Evolutionary conservation across 2,329 filamentous ascomycete genomes (phyloP), one percentile per base, ranked within the genome.

Genomic region (Aspergillaceae sp.): DNA sequence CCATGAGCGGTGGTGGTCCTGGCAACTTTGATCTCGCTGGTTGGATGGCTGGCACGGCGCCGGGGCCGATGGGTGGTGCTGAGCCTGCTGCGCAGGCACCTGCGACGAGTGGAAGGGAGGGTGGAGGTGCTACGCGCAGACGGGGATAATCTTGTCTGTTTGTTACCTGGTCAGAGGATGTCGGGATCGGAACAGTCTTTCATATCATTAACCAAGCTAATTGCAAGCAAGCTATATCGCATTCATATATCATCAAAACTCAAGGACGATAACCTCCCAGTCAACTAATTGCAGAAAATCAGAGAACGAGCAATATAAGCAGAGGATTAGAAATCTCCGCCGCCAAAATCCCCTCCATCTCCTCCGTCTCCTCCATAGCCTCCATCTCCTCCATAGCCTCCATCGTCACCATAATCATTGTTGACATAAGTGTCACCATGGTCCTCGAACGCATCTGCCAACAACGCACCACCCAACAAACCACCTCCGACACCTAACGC

Each of bases 401-500:
- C 19, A 19, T 19, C 19, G 19, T 19, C 56, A 46, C 54, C 51
- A 50, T 59, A 51, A 53, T 67, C 50, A 33, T 65, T 55, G 47
- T 74, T 72, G 26, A 56, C 45, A 43, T 76, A 56, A 55, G 80
- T 83, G 29, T 78, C 76, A 4, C 79, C 72, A 49, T 83, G 68
- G 53, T 86, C 78, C 46, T 85, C 69, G 43, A 90, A 74, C 1
- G 83, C 82, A 59, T 84, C 74, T 2, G 76, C 83, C 30, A 94
- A 66, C 57, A 94, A 51, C 51, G 80, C 78, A 46, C 89, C 89
- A 56, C 88, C 90, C 1, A 95, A 58, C 61, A 95, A 60, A 65
- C 89, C 89, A 52, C 84, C 89, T 55, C 88, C 89, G 3, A 87
- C 66, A 70, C 89, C 89, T 38, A 94, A 71, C 26, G 86, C 86